Evolutionary conservation across 179 eudicot genomes (phyloP), one percentile per base, ranked within the genome.

Genomic region (Heliamphora pulchella): DNA sequence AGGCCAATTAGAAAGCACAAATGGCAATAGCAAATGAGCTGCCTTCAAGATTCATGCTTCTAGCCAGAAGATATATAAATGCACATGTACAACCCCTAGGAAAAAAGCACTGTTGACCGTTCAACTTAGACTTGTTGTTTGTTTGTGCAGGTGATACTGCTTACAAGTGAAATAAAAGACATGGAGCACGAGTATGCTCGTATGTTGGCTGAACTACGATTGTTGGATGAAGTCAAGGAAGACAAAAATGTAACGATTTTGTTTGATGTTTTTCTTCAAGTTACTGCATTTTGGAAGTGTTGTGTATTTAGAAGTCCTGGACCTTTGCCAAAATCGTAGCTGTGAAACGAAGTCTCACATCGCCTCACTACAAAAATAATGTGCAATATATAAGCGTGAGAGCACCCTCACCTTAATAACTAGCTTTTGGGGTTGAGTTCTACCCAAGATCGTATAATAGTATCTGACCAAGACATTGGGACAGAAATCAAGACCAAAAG

Each of bases 101-200:
- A 6, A 51, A 9, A 67, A 51, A 54, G 17, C 54, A 44, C 31
- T 10, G 5, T 43, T 20, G n/a, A 79, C 11, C 17, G 18, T 11
- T 59, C 7, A n/a, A 58, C 20, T 31, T 31, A 31, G 31, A 31
- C 31, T 0, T 31, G 31, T 15, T 13, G 41, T 43, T 2, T 5
- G 8, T 63, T 58, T 83, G 10, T 84, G 80, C 87, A 92, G 97
- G 88, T 88, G 66, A 62, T 11, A 10, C 80, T 46, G 77, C 92
- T 93, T 46, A 77, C 20, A 71, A 76, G 53, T 18, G 90, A 90
- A 74, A 78, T 93, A 66, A 80, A 80, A 82, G 90, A 86, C 44
- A 87, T 86, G 71, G 88, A 81, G 72, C 54, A 75, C 13, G 89
- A 89, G 82, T 86, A 92, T 81, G 79, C 82, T 67, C 89, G 84